A percentile compares a stretch with the other conserved stretches of the same genome.
phyloP scores from a whole-genome alignment of 208 protist genomes.

The Acanthamoeba royreba region DNA sequence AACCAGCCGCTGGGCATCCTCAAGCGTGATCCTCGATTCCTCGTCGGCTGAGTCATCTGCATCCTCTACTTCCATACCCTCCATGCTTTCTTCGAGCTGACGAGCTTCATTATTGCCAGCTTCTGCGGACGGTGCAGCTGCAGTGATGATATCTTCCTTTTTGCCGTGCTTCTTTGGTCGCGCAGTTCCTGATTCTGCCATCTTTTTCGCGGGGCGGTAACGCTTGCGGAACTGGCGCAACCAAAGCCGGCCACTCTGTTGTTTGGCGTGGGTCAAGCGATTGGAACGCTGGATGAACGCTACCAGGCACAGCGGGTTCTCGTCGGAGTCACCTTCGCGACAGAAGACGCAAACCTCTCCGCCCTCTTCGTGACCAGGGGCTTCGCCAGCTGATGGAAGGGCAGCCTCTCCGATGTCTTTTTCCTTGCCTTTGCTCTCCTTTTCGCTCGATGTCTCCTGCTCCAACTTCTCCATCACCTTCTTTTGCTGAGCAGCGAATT shows the following conservation, averaged over 20 bases:
- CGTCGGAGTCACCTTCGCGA: background rate
- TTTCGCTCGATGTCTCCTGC: background rate
- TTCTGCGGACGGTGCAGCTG: background rate
- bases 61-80: background rate
- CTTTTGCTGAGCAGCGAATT: background rate
- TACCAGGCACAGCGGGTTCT: background rate
- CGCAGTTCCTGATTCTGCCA: background rate
- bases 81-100: background rate
- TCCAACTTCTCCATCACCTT: background rate
- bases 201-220: background rate
- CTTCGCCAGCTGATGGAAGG: background rate
- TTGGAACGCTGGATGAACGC: conserved; percentile 9
- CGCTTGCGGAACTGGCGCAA: background rate
- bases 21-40: background rate
- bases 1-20: background rate
- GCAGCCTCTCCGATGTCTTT: background rate
- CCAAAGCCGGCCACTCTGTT: background rate
- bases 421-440: too few species aligned
- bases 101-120: background rate
- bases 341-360: conserved; percentile 30
- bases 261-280: background rate
- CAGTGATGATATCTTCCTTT: background rate
- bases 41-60: background rate
- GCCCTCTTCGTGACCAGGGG: background rate
- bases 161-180: background rate